Evolutionary conservation across 352 stramenopile species (phyloP).

Genomic region (Globisporangium barbulae): DNA sequence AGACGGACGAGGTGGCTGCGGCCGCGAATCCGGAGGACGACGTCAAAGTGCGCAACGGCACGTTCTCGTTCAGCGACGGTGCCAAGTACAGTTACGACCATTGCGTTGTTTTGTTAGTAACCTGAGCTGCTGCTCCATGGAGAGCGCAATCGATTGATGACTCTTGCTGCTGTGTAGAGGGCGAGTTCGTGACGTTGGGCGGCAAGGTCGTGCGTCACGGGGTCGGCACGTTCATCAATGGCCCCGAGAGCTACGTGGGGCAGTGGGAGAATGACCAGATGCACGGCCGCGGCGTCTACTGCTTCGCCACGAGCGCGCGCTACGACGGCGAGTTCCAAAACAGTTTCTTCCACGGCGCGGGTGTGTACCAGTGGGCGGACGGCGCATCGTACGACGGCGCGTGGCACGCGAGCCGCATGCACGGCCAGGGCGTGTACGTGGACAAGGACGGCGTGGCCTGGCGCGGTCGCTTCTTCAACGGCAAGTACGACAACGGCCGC

Average conservation of each 20-base stretch:
- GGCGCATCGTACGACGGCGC: conserved; percentile 56
- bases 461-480: conserved; percentile 69
- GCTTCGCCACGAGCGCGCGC: conserved; percentile 60
- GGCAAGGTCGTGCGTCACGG: conserved; percentile 54
- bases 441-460: conserved; percentile 77
- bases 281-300: conserved; percentile 59
- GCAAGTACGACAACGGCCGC: conserved; percentile 82
- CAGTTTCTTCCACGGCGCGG: conserved; percentile 61
- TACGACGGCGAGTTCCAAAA: conserved; percentile 76
- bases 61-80: conserved; percentile 69
- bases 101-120: background rate
- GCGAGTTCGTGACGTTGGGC: conserved; percentile 35
- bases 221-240: conserved; percentile 40
- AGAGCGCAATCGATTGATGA: background rate
- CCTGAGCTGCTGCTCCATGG: background rate
- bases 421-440: conserved; percentile 63
- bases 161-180: conserved; percentile 22
- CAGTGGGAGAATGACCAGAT: conserved; percentile 66
- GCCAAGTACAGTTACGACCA: conserved; percentile 46
- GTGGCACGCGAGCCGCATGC: conserved; percentile 72
- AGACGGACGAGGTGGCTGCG: conserved; percentile 24
- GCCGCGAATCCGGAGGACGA: conserved; percentile 29
- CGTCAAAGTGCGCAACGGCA: conserved; percentile 31
- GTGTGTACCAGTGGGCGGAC: conserved; percentile 66
- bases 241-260: conserved; percentile 62